Conservation (phyloP, 2,329 filamentous ascomycete genomes). For the Dothiorella sarmentorum region DNA sequence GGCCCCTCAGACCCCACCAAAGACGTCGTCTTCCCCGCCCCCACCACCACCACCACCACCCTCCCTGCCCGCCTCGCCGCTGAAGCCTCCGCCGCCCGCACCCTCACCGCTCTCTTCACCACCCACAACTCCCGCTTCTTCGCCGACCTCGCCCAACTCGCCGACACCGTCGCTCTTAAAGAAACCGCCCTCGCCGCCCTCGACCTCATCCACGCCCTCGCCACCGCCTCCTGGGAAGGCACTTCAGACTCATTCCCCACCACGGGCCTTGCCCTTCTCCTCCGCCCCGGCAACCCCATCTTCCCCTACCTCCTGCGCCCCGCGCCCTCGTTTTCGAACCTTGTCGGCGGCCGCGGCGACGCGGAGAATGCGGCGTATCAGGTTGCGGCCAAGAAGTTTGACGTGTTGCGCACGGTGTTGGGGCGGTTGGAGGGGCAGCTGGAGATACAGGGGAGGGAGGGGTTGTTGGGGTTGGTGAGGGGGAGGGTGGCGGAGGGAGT, state of each 20-base stretch:
- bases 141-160: constrained; percentile 49
- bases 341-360: constrained; percentile 57
- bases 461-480: constrained; percentile 40
- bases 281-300: constrained; percentile 50
- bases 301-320: constrained; percentile 57
- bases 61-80: constrained; percentile 38
- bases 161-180: constrained; percentile 56
- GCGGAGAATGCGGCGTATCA: constrained; percentile 56
- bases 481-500: constrained; percentile 43
- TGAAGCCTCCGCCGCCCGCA: constrained; percentile 53
- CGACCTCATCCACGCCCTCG: constrained; percentile 49
- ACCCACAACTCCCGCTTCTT: constrained; percentile 51
- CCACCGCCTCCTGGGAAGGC: constrained; percentile 53
- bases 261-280: constrained; percentile 50
- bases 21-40: constrained; percentile 36
- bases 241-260: constrained; percentile 34
- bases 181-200: constrained; percentile 56
- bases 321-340: constrained; percentile 54
- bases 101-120: constrained; percentile 54
- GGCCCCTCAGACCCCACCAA: constrained; percentile 42
- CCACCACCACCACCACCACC: constrained; percentile 20
- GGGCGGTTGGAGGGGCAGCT: constrained; percentile 39
- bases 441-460: constrained; percentile 27
- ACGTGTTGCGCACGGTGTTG: constrained; percentile 51
- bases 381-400: constrained; percentile 56